Percentiles rank a stretch among this genome's conserved stretches.
These are phyloP conservation scores for Neofusicoccum laricinum DNA, from an alignment of 2,329 filamentous ascomycete genomes.

Conservation along the genomic window DNA sequence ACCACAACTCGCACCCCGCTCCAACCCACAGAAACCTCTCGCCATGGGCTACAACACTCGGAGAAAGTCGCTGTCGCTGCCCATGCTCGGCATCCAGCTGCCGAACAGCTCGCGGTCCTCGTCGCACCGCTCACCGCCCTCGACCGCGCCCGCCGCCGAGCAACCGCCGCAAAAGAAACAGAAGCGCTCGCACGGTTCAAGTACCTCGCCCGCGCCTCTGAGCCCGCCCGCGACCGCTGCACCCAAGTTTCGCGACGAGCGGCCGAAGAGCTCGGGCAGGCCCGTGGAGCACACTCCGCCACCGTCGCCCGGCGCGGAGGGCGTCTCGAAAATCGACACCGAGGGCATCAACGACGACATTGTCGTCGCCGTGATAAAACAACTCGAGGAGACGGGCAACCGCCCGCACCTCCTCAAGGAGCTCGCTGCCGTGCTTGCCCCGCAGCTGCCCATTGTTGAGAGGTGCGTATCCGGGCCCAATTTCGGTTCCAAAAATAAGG, in stretches of 20 bases:
- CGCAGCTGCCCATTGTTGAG: constrained; percentile 77
- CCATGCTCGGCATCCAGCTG: constrained; percentile 87
- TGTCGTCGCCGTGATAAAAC: constrained; percentile 83
- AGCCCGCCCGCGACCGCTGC: constrained; percentile 45
- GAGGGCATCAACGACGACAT: constrained; percentile 92
- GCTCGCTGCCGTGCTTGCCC: constrained; percentile 74
- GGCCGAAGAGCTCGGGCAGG: constrained; percentile 44
- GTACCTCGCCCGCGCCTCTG: constrained; percentile 38
- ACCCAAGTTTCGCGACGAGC: constrained; percentile 47
- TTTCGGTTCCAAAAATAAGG: neutral
- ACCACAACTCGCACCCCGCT: constrained; percentile 20
- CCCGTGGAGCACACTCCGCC: constrained; percentile 72
- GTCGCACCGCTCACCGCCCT: constrained; percentile 54
- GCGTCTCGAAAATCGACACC: constrained; percentile 64
- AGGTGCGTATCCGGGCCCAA: constrained; percentile 65
- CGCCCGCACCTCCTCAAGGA: constrained; percentile 93
- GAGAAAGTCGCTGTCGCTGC: constrained; percentile 90
- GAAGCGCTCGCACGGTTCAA: constrained; percentile 70
- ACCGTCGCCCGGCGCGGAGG: constrained; percentile 62
- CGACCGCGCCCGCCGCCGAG: constrained; percentile 56
- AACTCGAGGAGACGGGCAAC: constrained; percentile 86
- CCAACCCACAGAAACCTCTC: constrained; percentile 4
- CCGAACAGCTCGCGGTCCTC: constrained; percentile 55
- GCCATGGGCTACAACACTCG: constrained; percentile 93
- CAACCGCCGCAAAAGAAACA: constrained; percentile 57